Evolutionary conservation across 139 green algal species (phyloP).

Genomic region (Nannochloris sp.): DNA sequence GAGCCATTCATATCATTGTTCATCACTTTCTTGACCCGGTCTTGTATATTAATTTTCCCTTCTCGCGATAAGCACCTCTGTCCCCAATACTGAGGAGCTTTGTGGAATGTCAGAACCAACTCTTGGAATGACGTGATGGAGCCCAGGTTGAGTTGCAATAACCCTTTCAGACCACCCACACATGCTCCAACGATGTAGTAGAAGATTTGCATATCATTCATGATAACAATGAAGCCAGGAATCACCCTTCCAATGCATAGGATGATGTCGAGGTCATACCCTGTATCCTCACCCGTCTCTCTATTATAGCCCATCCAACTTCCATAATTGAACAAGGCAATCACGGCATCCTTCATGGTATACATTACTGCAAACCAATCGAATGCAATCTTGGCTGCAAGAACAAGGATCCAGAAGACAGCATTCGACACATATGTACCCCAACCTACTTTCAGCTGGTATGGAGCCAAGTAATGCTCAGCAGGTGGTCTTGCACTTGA

Average conservation of each 20-base stretch:
- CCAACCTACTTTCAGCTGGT: slow-evolving; percentile 27
- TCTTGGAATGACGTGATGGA: slow-evolving; percentile 33
- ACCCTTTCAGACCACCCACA: slow-evolving; percentile 34
- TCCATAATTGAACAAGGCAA: slow-evolving; percentile 22
- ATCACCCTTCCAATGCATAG: slow-evolving; percentile 25
- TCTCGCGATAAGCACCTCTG: slow-evolving; percentile 7
- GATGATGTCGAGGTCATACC: slow-evolving; percentile 23
- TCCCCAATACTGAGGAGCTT: slow-evolving; percentile 34
- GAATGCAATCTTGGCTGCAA: slow-evolving; percentile 49
- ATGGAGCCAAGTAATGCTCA: slow-evolving; percentile 22
- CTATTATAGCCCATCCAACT: slow-evolving; percentile 14
- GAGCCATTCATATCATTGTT: neutral
- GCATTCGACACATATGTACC: slow-evolving; percentile 36
- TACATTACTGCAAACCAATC: slow-evolving; percentile 46
- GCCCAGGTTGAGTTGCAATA: slow-evolving; percentile 38
- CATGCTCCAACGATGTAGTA: slow-evolving; percentile 26
- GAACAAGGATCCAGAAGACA: slow-evolving; percentile 44
- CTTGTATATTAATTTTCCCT: slow-evolving; percentile 12
- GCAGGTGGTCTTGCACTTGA: slow-evolving; percentile 24
- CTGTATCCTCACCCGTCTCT: neutral
- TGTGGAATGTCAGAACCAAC: slow-evolving; percentile 36
- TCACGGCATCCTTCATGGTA: slow-evolving; percentile 25
- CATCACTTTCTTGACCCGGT: neutral
- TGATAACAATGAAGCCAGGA: slow-evolving; percentile 27
- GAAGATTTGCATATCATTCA: slow-evolving; percentile 34